Conservation (phyloP, 2,329 filamentous ascomycete species). For the Xylaria sp. region DNA sequence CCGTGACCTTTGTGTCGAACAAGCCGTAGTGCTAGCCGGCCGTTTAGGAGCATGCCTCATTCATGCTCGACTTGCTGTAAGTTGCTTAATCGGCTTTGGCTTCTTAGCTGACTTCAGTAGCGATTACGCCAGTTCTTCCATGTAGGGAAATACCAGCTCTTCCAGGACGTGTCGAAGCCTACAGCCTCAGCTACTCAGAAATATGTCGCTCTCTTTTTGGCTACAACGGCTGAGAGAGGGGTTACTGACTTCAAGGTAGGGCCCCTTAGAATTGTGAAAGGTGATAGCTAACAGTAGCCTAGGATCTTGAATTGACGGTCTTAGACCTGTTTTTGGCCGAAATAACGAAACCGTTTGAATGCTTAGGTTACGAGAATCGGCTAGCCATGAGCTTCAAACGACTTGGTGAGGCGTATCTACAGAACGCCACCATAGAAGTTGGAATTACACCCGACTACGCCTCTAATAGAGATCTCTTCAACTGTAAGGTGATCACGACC, state of each 20-base stretch:
- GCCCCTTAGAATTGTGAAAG: conserved; percentile 5
- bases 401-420: conserved; percentile 51
- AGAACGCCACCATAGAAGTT: conserved; percentile 46
- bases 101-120: conserved; percentile 37
- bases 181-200: conserved; percentile 50
- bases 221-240: conserved; percentile 53
- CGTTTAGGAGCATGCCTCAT: conserved; percentile 53
- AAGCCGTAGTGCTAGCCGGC: conserved; percentile 52
- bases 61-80: conserved; percentile 49
- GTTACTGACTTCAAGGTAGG: conserved; percentile 52
- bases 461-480: conserved; percentile 56
- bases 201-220: conserved; percentile 58
- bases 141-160: conserved; percentile 55
- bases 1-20: conserved; percentile 48
- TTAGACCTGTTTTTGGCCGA: conserved; percentile 59
- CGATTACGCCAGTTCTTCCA: conserved; percentile 54
- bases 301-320: conserved; percentile 51
- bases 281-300: conserved; percentile 22
- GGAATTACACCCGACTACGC: conserved; percentile 53
- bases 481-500: conserved; percentile 42
- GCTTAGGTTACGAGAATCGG: conserved; percentile 55
- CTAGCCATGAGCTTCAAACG: conserved; percentile 54
- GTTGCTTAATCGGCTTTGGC: conserved; percentile 31
- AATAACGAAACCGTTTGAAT: conserved; percentile 55
- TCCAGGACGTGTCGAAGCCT: conserved; percentile 49